These are phyloP conservation scores for Polychaeton citri DNA, from an alignment of 2,329 filamentous ascomycete species.

Conservation along the genomic window DNA sequence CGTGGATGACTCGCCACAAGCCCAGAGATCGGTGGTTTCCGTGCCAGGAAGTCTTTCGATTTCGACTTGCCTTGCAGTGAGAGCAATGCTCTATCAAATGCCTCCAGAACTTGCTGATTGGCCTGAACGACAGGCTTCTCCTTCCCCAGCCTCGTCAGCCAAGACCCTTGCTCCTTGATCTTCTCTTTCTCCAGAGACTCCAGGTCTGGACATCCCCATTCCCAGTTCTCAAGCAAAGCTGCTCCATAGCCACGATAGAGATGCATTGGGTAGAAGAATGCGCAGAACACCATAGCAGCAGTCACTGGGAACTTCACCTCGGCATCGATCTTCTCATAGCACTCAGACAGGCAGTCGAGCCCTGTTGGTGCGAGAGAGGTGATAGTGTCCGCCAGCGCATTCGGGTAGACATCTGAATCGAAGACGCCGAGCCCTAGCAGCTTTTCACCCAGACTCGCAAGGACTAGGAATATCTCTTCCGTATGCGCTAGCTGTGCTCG, in stretches of 20 bases:
- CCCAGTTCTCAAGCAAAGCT: constrained; percentile 7
- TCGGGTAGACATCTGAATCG: constrained; percentile 5
- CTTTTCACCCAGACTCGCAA: constrained; percentile 7
- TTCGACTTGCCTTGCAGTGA: constrained; percentile 7
- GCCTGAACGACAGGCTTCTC: constrained; percentile 8
- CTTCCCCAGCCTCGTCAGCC: background rate
- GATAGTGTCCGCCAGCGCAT: constrained; percentile 5
- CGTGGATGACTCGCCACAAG: constrained; percentile 5
- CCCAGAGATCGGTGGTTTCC: constrained; percentile 5
- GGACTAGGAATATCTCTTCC: constrained; percentile 9
- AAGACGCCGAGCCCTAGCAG: constrained; percentile 6
- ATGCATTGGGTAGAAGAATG: constrained; percentile 8
- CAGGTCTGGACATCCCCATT: constrained; percentile 8
- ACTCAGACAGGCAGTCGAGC: constrained; percentile 1
- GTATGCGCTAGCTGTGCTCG: constrained; percentile 2
- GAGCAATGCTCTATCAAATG: constrained; percentile 7
- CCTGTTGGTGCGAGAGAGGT: constrained; percentile 5
- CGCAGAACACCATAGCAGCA: constrained; percentile 7
- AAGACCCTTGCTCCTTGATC: constrained; percentile 6
- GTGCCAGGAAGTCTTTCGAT: constrained; percentile 3
- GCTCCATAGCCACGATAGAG: constrained; percentile 11
- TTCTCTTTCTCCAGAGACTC: constrained; percentile 6
- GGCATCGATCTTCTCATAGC: constrained; percentile 5
- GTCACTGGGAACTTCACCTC: constrained; percentile 7
- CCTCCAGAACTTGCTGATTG: constrained; percentile 5